Base-by-base conservation (phyloP, 441 rosid genomes). In the Eutrema salsugineum region DNA sequence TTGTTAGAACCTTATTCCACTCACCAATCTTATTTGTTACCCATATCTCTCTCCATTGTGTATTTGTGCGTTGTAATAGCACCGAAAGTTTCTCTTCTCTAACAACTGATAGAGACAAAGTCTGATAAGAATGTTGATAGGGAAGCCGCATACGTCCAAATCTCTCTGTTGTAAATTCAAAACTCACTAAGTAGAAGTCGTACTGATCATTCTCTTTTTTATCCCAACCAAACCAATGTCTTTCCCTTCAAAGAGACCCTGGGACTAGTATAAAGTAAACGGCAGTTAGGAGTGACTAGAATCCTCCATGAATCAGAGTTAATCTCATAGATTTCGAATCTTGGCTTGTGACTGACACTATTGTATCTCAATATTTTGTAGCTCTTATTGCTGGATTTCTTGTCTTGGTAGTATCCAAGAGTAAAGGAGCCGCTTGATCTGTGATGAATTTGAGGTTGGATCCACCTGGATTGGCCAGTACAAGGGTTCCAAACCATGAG, bases 401-500 rank as follows among this genome's bases (percentile, higher is more conserved):
- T 56, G 19, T 56, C 61, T 17, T 56, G 27, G 43, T 56, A 56
- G 27, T 42, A 33, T 56, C 61, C 61, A 17, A 56, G 42, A 33
- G 28, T 19, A 49, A 11, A 39, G 5, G 5, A 3, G 6, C 1
- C 5, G 0, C 43, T 0, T 11, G 5, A 4, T 14, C 0, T 39
- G 15, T 12, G 2, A 39, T 4, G 5, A 39, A 10, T 11, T 11
- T 4, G 40, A 36, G 20, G 60, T 15, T 55, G 42, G 39, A 56
- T 56, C 64, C 33, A 22, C 48, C 19, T 59, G 19, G 64, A 39
- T n/a, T 8, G 10, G 39, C 64, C 64, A 20, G 48, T 59, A 40
- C 65, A 59, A 30, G 49, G 48, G 65, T 59, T 59, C 49, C 65
- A 59, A 59, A 60, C 20, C 36, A 60, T 32, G 19, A 60, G 15